Percentiles rank a stretch among this genome's conserved stretches.
These are phyloP conservation scores for Astragalus glycyphyllos DNA, from an alignment of 306 rosid species.

Conservation along the genomic window DNA sequence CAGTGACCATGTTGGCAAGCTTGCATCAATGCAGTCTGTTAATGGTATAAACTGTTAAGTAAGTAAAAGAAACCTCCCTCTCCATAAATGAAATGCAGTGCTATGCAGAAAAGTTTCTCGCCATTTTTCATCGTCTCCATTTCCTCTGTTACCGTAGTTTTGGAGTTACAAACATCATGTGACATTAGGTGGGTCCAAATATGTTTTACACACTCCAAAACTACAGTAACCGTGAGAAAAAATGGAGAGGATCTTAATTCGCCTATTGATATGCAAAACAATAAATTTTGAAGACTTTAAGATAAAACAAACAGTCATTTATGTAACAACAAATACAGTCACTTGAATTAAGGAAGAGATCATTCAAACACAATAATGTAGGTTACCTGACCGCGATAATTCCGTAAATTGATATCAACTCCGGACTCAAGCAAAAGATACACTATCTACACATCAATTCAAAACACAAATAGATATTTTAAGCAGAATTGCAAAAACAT, in stretches of 20 bases:
- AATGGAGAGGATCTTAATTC: too few species aligned
- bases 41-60: slow-evolving; percentile 24
- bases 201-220: too few species aligned
- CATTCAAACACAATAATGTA: slow-evolving; percentile 26
- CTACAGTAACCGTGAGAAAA: too few species aligned
- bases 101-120: background rate
- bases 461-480: slow-evolving; percentile 38
- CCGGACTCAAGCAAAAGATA: slow-evolving; percentile 88
- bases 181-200: too few species aligned
- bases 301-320: background rate
- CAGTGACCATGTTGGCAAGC: slow-evolving; percentile 99
- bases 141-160: too few species aligned
- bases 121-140: too few species aligned
- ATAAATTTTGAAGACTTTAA: background rate
- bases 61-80: slow-evolving; percentile 19
- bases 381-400: slow-evolving; percentile 98
- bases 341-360: slow-evolving; percentile 15
- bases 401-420: slow-evolving; percentile 88
- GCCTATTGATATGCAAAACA: slow-evolving; percentile 26
- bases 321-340: slow-evolving; percentile 19
- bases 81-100: background rate
- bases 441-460: slow-evolving; percentile 72
- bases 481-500: slow-evolving; percentile 17
- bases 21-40: slow-evolving; percentile 99
- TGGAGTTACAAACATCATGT: too few species aligned